Evolutionary conservation across 805 yeast genomes (phyloP).

Genomic region (Sugiyamaella boreocaroliniensis): DNA sequence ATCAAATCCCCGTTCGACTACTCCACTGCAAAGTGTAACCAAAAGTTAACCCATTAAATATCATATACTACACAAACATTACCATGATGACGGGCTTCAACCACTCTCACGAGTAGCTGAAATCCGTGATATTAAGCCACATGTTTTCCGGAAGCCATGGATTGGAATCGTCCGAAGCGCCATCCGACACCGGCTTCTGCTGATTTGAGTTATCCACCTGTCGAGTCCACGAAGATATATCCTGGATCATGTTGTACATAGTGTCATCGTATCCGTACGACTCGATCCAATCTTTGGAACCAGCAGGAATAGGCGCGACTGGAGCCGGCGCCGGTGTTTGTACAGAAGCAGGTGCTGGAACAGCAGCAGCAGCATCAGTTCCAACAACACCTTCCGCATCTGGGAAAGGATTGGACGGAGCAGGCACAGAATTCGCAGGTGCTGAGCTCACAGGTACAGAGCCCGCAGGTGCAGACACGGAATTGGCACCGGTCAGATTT

Average conservation of each 20-base stretch:
- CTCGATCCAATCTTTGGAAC: slow-evolving; percentile 14
- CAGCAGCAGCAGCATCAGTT: not conserved
- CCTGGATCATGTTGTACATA: slow-evolving; percentile 25
- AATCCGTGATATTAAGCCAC: slow-evolving; percentile 18
- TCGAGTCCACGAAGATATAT: slow-evolving; percentile 24
- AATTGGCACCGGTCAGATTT: too few species aligned
- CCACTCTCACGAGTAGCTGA: slow-evolving; percentile 15
- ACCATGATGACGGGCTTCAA: not conserved
- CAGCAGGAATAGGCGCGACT: not conserved
- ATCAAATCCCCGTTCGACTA: not conserved
- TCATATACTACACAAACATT: not conserved
- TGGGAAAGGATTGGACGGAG: too few species aligned
- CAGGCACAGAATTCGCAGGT: too few species aligned
- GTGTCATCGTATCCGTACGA: slow-evolving; percentile 24
- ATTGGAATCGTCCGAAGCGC: not conserved
- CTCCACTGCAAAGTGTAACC: not conserved
- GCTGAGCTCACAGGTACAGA: too few species aligned
- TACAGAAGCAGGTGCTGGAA: not conserved
- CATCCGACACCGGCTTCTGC: not conserved
- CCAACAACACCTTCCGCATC: not conserved
- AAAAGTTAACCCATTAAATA: too few species aligned
- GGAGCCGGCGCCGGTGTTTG: not conserved
- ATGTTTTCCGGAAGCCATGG: slow-evolving; percentile 11
- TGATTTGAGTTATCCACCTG: slow-evolving; percentile 8
- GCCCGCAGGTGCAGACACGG: too few species aligned